Evolutionary conservation across 2,329 filamentous ascomycete genomes (phyloP), one percentile per base, ranked within the genome.

Genomic region (Fusarium veterinarium): DNA sequence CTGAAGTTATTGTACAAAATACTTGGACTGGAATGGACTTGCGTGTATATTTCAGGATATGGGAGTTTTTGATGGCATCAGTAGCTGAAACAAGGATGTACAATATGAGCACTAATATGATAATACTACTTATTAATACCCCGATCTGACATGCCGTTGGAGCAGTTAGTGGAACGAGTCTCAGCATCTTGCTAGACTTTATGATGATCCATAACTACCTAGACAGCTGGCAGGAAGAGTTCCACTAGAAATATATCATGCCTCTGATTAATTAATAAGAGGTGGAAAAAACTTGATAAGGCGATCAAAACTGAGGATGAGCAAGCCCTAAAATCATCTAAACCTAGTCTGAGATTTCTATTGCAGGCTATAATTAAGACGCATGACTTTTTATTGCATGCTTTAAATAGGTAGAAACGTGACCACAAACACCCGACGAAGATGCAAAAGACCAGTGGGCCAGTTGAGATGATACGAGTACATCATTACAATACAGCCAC

Each of bases 121-220:
- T 40, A 46, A 40, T 59, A 23, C 35, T 25, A 33, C 20, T 59
- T 46, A 59, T 19, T 40, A 33, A 60, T 60, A n/a, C 16, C 17
- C 33, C n/a, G 33, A 46, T 28, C 20, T 28, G n/a, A 14, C 23
- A 30, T 46, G 35, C 11, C 13, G 16, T 30, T 28, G 5, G 38
- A n/a, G 44, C 33, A n/a, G 82, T 84, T 11, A 9, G 20, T 14
- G 20, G 13, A n/a, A n/a, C 16, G n/a, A n/a, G 38, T n/a, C 12
- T n/a, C 38, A 20, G 38, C 38, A 38, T n/a, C 10, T 53, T n/a
- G 12, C 20, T n/a, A 53, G 49, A 41, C 35, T 40, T 16, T 40
- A 4, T 30, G 23, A 28, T 53, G 19, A 30, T 17, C 35, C 19
- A 53, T 40, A 13, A 53, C 19, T 31, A 31, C 19, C 13, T 20